Evolutionary conservation across 2,329 filamentous ascomycete genomes (phyloP).

Genomic region (Fusarium torulosum): DNA sequence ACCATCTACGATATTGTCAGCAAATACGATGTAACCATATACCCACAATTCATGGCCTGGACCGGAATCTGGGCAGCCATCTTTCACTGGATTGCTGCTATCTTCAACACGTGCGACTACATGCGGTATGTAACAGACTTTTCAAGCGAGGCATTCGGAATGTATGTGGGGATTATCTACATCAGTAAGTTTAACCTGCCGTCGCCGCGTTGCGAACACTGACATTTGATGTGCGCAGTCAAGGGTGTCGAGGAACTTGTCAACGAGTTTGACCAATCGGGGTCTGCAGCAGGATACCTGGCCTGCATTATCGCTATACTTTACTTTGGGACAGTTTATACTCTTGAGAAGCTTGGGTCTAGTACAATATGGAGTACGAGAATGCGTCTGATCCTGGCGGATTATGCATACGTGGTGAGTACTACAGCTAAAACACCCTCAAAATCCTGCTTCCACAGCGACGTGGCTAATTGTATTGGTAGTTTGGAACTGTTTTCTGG

Average conservation of each 20-base stretch:
- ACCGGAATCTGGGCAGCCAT: constrained; percentile 10
- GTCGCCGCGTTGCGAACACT: no score
- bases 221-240: not conserved
- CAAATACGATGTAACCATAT: constrained; percentile 2
- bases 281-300: constrained; percentile 1
- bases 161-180: constrained; percentile 10
- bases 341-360: constrained; percentile 1
- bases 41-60: constrained; percentile 10
- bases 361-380: constrained; percentile 4
- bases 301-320: constrained; percentile 7
- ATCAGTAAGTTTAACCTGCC: not conserved
- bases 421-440: no score
- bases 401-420: constrained; percentile 10
- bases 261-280: constrained; percentile 1
- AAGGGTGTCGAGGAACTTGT: constrained; percentile 4
- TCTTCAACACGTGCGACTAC: constrained; percentile 7
- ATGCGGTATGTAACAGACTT: constrained; percentile 13
- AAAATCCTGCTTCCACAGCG: no score
- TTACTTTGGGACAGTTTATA: constrained; percentile 6
- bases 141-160: constrained; percentile 3
- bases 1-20: constrained; percentile 10
- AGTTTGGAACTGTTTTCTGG: constrained; percentile 7
- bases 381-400: not conserved
- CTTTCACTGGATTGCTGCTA: constrained; percentile 8
- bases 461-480: not conserved